Base-by-base conservation (phyloP, 202 grass and related monocot species). In the Setaria viridis region DNA sequence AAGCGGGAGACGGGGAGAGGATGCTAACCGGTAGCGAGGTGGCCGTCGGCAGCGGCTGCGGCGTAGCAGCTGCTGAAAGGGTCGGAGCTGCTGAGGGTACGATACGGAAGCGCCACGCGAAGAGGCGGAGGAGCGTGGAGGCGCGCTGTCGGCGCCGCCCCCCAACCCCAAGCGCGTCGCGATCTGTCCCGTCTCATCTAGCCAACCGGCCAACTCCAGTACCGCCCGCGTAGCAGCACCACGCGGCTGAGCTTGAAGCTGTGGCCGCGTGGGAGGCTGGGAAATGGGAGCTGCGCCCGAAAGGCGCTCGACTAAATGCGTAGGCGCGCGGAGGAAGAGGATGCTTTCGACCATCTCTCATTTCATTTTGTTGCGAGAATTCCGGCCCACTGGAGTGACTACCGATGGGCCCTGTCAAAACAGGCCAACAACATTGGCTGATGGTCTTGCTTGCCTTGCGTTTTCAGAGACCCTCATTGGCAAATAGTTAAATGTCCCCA, bases 291-390 rank as follows among this genome's bases (percentile, higher is more conserved):
- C 56, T 59, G 58, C n/a, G 19, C n/a, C 51, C 3, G 34, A 6
- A 21, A 57, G n/a, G 37, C 4, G 39, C 12, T 62, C 39, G 74
- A 68, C 19, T 17, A 78, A 85, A 39, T 78, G 83, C 19, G 35
- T 12, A 59, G 7, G 29, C 41, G 29, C 74, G 51, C 12, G 20
- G 46, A 55, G 62, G 62, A 41, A 39, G 62, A 66, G 12, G 60
- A 33, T 5, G 57, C 0, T 11, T 7, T 8, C 53, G 15, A 16
- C 51, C 17, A 55, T 20, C 17, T 48, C 53, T 55, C 16, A 2
- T 19, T n/a, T 41, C 39, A 41, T 41, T 41, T 41, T 41, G 39
- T 41, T 6, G 39, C 39, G 5, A 41, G 39, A 41, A 41, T 41
- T 41, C 39, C 39, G 39, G 39, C 39, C 39, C 39, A 41, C 39